These are phyloP conservation scores for Chrysanthemum seticuspe DNA, from an alignment of 129 eudicot species.

Conservation along the genomic window DNA sequence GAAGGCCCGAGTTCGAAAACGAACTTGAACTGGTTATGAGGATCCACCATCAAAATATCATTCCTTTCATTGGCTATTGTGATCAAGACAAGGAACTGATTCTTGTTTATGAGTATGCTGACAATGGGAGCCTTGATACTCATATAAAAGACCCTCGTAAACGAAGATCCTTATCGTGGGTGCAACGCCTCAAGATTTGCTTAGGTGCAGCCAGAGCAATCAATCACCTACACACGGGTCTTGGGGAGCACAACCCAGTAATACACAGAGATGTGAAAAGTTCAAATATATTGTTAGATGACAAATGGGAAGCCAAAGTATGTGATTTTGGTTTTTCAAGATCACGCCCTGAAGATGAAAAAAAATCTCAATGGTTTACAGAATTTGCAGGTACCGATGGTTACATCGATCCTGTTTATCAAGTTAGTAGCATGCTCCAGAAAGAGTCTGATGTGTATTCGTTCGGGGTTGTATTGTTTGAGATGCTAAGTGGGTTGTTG, in stretches of 20 bases:
- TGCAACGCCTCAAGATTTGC: no score
- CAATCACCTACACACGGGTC: no score
- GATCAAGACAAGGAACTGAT: background rate
- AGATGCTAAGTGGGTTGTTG: background rate
- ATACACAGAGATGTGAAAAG: constrained; percentile 7
- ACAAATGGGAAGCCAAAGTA: background rate
- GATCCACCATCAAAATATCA: background rate
- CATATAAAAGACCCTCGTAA: no score
- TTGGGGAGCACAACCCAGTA: background rate
- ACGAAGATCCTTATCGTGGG: no score
- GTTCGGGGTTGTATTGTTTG: no score
- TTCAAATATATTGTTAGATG: background rate
- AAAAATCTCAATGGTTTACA: no score
- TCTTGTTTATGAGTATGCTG: background rate
- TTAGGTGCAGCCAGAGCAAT: no score
- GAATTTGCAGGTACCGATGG: no score
- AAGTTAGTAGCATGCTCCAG: no score
- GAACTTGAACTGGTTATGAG: background rate
- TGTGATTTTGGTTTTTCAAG: background rate
- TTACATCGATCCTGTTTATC: no score
- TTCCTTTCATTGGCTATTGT: background rate
- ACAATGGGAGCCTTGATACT: background rate
- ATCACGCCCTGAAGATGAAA: no score
- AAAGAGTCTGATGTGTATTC: no score
- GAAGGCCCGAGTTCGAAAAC: background rate